Base-by-base conservation (phyloP, 305 asterid species). In the Fraxinus nigra region DNA sequence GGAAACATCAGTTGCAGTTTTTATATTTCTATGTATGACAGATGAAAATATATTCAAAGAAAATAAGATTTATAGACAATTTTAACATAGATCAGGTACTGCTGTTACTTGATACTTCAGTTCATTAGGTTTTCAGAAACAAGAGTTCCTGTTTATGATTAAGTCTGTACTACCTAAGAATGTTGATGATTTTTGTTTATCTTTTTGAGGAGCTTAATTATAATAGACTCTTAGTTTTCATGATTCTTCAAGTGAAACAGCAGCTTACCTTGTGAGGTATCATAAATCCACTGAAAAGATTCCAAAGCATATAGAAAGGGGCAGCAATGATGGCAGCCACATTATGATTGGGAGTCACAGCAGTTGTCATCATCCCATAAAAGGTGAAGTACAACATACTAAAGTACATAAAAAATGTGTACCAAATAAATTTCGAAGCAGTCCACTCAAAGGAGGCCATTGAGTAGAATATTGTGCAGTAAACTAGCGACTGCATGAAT, bases 351-450 rank as follows among this genome's bases (percentile, higher is more conserved):
- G 98, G 99, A 0, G 99, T 92, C 85, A 92, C 94, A 0, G 99
- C 97, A 63, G 98, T 93, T 37, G 98, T 95, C 99, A 95, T 95
- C 99, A 95, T 95, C 84, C 99, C 99, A 40, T 92, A 92, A 34
- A 89, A 90, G 86, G 99, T 94, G 93, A 95, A 95, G 87, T 94
- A 95, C 84, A 93, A 80, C 94, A 93, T 90, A 3, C 98, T 92
- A 82, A 90, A 94, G 90, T 88, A 95, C 96, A 91, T 95, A 72
- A 93, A 91, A 85, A 88, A 93, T 26, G 81, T 82, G 91, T 93
- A 94, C 95, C 93, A 91, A 79, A 93, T n/a, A 78, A 94, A 89
- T 82, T 95, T 95, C 4, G 88, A 75, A 40, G 83, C 86, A 28
- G 86, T 79, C 98, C 99, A 94, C 88, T 94, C 99, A 78, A 90